Evolutionary conservation across 768 basidiomycete genomes (phyloP).

Genomic region (Zangia roseola): DNA sequence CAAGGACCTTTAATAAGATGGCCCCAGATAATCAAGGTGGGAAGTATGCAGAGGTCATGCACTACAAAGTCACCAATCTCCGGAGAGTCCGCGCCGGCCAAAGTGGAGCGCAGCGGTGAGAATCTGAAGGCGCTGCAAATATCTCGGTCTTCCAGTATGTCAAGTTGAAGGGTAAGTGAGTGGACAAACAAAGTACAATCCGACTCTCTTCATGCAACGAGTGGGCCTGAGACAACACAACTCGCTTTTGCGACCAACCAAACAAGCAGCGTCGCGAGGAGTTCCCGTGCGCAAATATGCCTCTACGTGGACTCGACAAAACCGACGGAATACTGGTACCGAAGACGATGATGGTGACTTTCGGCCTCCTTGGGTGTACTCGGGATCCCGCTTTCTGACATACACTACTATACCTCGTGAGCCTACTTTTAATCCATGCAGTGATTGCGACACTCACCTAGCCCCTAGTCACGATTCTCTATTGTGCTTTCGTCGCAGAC

Average conservation of each 20-base stretch:
- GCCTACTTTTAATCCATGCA: constrained; percentile 9
- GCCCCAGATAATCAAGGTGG: neutral
- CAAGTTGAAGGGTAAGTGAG: neutral
- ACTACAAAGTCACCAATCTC: neutral
- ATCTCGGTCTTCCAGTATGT: neutral
- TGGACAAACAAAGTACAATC: constrained; percentile 4
- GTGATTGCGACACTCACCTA: neutral
- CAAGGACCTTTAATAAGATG: neutral
- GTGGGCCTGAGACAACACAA: constrained; percentile 3
- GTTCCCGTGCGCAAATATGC: constrained; percentile 5
- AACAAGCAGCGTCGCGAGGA: neutral
- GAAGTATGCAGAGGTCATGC: neutral
- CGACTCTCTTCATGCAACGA: constrained; percentile 6
- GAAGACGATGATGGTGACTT: constrained; percentile 40
- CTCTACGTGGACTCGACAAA: constrained; percentile 16
- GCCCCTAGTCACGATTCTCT: constrained; percentile 48
- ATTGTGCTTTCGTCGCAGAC: constrained; percentile 61
- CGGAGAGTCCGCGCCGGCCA: constrained; percentile 3
- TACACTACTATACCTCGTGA: constrained; percentile 58
- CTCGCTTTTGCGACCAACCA: constrained; percentile 1
- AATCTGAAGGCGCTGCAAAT: neutral
- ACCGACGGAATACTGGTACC: neutral
- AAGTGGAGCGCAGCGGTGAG: neutral
- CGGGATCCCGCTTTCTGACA: constrained; percentile 47
- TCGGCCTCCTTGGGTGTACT: constrained; percentile 62